A percentile compares a stretch with the other conserved stretches of the same genome.
Evolutionary conservation across 768 basidiomycete genomes (phyloP).

Genomic region (Boletus tylopilopsis): DNA sequence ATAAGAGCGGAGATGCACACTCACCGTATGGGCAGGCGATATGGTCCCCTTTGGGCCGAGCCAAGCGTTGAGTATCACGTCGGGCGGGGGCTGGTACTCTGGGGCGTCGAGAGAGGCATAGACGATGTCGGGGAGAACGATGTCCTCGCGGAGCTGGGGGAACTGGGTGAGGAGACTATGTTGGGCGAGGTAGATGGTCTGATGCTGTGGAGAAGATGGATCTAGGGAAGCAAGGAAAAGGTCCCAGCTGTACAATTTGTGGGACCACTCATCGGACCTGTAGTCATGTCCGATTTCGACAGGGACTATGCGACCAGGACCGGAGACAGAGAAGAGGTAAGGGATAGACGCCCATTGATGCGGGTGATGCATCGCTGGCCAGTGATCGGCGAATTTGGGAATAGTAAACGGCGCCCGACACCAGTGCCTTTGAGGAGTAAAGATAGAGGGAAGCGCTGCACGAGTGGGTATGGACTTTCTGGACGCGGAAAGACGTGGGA

Average conservation of each 20-base stretch:
- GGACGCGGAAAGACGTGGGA: slow-evolving; percentile 4
- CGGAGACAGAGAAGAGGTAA: slow-evolving; percentile 71
- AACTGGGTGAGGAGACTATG: slow-evolving; percentile 85
- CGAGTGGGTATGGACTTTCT: slow-evolving; percentile 39
- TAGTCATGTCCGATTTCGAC: slow-evolving; percentile 90
- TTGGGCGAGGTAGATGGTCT: slow-evolving; percentile 82
- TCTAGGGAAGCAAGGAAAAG: slow-evolving; percentile 56
- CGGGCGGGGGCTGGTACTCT: slow-evolving; percentile 54
- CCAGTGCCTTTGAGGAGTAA: slow-evolving; percentile 45
- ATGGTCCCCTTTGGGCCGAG: slow-evolving; percentile 74
- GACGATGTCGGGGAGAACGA: slow-evolving; percentile 85
- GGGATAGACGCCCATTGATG: slow-evolving; percentile 60
- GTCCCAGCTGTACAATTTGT: slow-evolving; percentile 74
- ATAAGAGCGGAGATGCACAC: slow-evolving; percentile 32
- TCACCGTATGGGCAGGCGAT: slow-evolving; percentile 85
- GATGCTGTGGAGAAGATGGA: slow-evolving; percentile 21
- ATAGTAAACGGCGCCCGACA: slow-evolving; percentile 69
- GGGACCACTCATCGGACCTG: slow-evolving; percentile 75
- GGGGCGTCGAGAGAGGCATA: slow-evolving; percentile 57
- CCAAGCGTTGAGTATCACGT: slow-evolving; percentile 76
- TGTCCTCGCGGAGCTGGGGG: slow-evolving; percentile 68
- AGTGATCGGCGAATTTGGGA: slow-evolving; percentile 54
- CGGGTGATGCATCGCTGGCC: slow-evolving; percentile 65
- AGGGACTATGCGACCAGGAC: slow-evolving; percentile 82
- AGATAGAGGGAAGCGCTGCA: slow-evolving; percentile 51